phyloP scores from a whole-genome alignment of 2,329 filamentous ascomycete species.

The Canariomyces notabilis region DNA sequence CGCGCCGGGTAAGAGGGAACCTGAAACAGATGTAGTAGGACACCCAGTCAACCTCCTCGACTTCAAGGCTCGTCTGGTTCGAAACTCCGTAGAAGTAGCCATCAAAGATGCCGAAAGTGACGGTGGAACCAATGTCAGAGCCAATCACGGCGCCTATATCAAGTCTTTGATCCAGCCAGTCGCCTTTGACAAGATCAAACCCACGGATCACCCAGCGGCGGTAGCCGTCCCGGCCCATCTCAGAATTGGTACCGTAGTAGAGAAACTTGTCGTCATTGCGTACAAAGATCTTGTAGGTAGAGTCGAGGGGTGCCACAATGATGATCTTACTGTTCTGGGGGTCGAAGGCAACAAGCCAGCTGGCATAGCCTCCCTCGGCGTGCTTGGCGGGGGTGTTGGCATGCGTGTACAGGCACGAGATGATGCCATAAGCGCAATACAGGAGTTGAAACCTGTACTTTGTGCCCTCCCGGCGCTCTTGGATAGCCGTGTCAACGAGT shows the following conservation, averaged over 20 bases:
- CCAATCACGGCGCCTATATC: slow-evolving; percentile 56
- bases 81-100: slow-evolving; percentile 65
- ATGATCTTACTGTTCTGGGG: slow-evolving; percentile 37
- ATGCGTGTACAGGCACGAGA: slow-evolving; percentile 53
- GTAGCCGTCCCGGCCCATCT: slow-evolving; percentile 47
- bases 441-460: slow-evolving; percentile 50
- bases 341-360: slow-evolving; percentile 52
- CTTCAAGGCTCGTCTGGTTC: slow-evolving; percentile 57
- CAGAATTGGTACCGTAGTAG: slow-evolving; percentile 61
- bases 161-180: slow-evolving; percentile 41
- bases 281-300: slow-evolving; percentile 58
- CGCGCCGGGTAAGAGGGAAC: slow-evolving; percentile 50
- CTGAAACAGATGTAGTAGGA: slow-evolving; percentile 66
- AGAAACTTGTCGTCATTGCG: slow-evolving; percentile 58
- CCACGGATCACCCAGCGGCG: slow-evolving; percentile 59
- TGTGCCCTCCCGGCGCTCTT: slow-evolving; percentile 30
- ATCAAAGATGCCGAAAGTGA: slow-evolving; percentile 68
- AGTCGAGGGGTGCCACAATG: slow-evolving; percentile 37
- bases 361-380: slow-evolving; percentile 22
- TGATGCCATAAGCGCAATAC: slow-evolving; percentile 51
- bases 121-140: slow-evolving; percentile 58
- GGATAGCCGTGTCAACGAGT: slow-evolving; percentile 35
- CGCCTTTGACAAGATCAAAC: slow-evolving; percentile 39
- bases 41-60: slow-evolving; percentile 60
- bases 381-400: slow-evolving; percentile 36